Evolutionary conservation across 179 eudicot species (phyloP), one percentile per base, ranked within the genome.

Genomic region (Silene coronaria): DNA sequence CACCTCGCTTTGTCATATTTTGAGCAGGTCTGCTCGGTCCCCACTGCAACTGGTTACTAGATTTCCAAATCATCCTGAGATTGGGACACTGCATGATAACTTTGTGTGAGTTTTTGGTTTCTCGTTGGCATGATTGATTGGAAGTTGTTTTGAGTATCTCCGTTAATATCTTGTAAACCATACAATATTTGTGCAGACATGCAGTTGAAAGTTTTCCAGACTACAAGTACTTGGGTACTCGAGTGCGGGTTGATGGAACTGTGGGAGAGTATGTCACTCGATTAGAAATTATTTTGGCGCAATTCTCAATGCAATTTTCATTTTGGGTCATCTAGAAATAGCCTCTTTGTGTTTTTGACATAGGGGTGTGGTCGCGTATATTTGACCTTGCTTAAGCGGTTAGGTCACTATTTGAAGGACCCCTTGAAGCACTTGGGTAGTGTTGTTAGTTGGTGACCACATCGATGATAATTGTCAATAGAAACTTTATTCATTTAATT

Each of bases 161-260:
- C 55, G 19, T 48, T 74, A 77, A 78, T 36, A 34, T 16, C 27
- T 74, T 55, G 48, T 21, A 53, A 57, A 57, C 14, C 46, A 53
- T 64, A 27, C 67, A 46, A 62, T 75, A 60, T 62, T 67, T 71
- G 66, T 78, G 74, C 92, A 95, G 99, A 78, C 90, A 87, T 84
- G 90, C 97, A 45, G 93, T 88, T 75, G 85, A 95, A 79, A 86
- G 78, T 64, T 95, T 78, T 78, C 90, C 85, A 76, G 99, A 92
- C 82, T 81, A 91, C 86, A 95, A 93, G 74, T 95, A 93, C 82
- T 76, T 95, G 83, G 99, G 99, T 77, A 87, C 97, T 62, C 88
- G 99, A 70, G 84, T 93, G 38, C 96, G 92, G 62, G 79, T 86
- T 74, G 99, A 95, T 89, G 99, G 97, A 71, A 91, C 96, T 28